Evolutionary conservation across 345 rosid genomes (phyloP), one percentile per base, ranked within the genome.

Genomic region (Boechera stricta): DNA sequence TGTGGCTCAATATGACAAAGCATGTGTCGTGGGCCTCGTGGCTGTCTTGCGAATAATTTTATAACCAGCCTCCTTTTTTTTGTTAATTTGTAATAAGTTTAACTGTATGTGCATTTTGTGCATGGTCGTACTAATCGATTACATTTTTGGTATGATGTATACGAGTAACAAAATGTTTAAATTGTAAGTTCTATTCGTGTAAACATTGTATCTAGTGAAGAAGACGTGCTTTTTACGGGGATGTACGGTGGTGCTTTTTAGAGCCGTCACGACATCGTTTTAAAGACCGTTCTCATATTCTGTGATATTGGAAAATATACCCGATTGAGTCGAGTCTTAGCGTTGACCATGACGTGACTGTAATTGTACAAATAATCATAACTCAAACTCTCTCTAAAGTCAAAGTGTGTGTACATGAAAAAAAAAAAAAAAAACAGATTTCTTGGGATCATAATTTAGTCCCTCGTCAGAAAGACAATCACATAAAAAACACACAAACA

Each of bases 221-320:
- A 65, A 77, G 72, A 71, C 81, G 81, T 77, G 77, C 26, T 39
- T 53, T 21, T 69, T 61, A 42, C 49, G 56, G 38, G 56, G 21
- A 33, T 47, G 75, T 63, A 56, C 75, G 80, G 80, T 71, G 53
- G 71, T 77, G 72, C 72, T 53, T 77, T 71, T 65, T 28, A 65
- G 77, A 77, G 72, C 62, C 81, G 77, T 77, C 67, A 77, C 81
- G 81, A 57, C 68, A 77, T 4, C 72, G 73, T 71, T 71, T 64
- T 4, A 9, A 44, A 45, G 61, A 71, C 38, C 76, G 61, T 35
- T 62, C 69, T 38, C 60, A 60, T 76, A 51, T 52, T 76, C 56
- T 54, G 35, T 6, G 39, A 21, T 24, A 67, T 36, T 13, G 67
- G 45, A 60, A 73, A 33, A 70, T 70, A 44, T 61, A 60, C 15